phyloP scores from a whole-genome alignment of 352 stramenopile genomes.

The Thraustochytrium sp. region DNA sequence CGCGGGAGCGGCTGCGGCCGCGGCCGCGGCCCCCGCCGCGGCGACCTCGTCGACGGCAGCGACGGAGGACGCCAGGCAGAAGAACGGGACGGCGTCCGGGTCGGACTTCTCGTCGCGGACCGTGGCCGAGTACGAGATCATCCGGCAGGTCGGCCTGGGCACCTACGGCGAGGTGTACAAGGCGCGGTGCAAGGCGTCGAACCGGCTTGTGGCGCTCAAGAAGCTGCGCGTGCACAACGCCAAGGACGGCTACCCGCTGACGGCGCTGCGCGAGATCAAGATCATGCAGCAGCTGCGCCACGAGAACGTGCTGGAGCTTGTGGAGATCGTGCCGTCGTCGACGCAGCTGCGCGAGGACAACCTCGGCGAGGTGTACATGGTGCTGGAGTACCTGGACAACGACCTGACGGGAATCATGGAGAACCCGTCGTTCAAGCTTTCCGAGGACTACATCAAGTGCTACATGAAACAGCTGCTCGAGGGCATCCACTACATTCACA shows the following conservation, averaged over 20 bases:
- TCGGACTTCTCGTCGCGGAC: constrained; percentile 23
- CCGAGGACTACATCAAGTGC: constrained; percentile 40
- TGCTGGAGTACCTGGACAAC: constrained; percentile 43
- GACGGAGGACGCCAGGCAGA: background rate
- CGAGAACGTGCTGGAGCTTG: constrained; percentile 39
- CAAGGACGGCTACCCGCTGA: constrained; percentile 70
- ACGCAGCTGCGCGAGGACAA: background rate
- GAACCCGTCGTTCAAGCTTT: constrained; percentile 7
- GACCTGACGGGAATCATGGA: constrained; percentile 41
- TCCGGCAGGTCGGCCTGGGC: constrained; percentile 28
- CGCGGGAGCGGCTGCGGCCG: background rate
- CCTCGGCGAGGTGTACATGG: constrained; percentile 35
- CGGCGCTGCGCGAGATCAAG: constrained; percentile 46
- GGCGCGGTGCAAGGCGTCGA: constrained; percentile 62
- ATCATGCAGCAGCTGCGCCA: constrained; percentile 39
- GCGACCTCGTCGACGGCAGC: too few relatives aligned
- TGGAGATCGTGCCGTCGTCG: constrained; percentile 30
- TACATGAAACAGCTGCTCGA: constrained; percentile 60
- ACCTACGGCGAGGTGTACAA: constrained; percentile 71
- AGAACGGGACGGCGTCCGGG: background rate
- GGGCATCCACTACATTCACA: constrained; percentile 84
- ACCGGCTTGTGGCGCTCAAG: constrained; percentile 78
- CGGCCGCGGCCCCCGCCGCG: too few relatives aligned
- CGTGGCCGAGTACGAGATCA: constrained; percentile 29
- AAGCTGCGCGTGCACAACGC: constrained; percentile 82